These are phyloP conservation scores for Angomonas deanei DNA, from an alignment of 208 protist genomes.

Conservation along the genomic window DNA sequence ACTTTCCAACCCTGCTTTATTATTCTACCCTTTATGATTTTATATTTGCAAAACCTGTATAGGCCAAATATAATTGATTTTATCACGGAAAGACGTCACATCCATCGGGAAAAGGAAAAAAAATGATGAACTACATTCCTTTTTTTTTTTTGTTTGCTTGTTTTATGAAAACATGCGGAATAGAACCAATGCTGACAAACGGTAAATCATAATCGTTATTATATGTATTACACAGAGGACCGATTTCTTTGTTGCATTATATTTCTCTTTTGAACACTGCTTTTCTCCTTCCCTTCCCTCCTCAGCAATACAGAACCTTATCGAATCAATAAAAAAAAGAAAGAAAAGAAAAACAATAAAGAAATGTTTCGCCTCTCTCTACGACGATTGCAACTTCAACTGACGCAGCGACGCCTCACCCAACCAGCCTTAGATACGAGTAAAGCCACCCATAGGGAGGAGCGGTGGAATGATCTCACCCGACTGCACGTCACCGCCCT, in stretches of 20 bases:
- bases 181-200: too few relatives aligned
- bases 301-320: too few relatives aligned
- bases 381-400: too few relatives aligned
- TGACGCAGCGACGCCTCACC: too few relatives aligned
- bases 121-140: not conserved
- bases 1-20: not conserved
- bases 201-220: too few relatives aligned
- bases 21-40: not conserved
- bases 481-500: not conserved
- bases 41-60: constrained; percentile 5
- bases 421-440: not conserved
- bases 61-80: constrained; percentile 6
- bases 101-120: not conserved
- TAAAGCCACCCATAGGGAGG: not conserved
- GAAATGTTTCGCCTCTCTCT: too few relatives aligned
- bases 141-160: not conserved
- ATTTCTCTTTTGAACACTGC: not conserved
- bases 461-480: not conserved
- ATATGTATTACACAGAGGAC: too few relatives aligned
- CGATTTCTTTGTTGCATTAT: too few relatives aligned
- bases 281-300: not conserved
- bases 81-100: constrained; percentile 10
- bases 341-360: too few relatives aligned
- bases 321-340: too few relatives aligned
- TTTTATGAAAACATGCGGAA: not conserved